Evolutionary conservation across 306 rosid genomes (phyloP).

Genomic region (Trichosanthes cucumerina): DNA sequence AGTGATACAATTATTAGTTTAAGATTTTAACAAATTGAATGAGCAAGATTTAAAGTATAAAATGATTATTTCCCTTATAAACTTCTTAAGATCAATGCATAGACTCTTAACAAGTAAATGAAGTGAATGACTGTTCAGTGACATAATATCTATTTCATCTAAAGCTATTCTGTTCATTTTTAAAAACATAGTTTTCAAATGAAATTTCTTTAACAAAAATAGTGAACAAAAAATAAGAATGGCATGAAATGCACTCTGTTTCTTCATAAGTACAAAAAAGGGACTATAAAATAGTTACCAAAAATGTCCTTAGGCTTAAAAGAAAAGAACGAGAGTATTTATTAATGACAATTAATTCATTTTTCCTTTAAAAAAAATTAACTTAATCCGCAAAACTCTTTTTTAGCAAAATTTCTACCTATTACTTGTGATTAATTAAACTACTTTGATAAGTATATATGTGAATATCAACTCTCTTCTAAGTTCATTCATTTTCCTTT

Average conservation of each 20-base stretch:
- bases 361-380: background rate
- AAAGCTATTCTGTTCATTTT: background rate
- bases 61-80: too few species aligned
- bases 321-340: background rate
- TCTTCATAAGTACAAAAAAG: background rate
- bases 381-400: background rate
- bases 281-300: background rate
- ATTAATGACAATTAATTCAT: background rate
- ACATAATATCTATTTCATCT: background rate
- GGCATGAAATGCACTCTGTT: background rate
- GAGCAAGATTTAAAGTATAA: too few species aligned
- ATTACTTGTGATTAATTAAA: background rate
- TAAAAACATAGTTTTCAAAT: too few species aligned
- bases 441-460: background rate
- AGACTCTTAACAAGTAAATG: too few species aligned
- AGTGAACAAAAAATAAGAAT: too few species aligned
- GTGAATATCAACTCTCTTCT: background rate
- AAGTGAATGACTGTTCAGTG: too few species aligned
- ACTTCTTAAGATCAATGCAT: too few species aligned
- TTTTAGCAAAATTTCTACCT: too few species aligned
- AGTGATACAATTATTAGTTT: too few species aligned
- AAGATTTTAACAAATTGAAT: too few species aligned
- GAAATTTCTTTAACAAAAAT: background rate
- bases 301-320: background rate
- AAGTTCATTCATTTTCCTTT: background rate